Evolutionary conservation across 2,329 filamentous ascomycete species (phyloP).

Genomic region (Exophiala aquamarina): DNA sequence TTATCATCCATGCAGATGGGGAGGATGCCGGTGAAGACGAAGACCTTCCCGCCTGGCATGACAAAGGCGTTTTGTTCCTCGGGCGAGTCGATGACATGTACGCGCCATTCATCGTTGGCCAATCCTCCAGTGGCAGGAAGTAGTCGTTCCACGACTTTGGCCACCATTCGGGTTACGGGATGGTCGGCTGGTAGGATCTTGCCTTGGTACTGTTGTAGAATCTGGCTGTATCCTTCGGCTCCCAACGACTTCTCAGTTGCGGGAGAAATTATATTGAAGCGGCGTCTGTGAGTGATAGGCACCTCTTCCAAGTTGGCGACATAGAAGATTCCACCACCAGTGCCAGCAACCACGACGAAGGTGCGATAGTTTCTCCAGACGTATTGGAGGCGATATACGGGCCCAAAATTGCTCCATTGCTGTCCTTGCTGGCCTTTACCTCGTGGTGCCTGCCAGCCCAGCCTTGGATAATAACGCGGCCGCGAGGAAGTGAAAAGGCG

Average conservation of each 20-base stretch:
- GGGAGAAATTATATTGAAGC: slow-evolving; percentile 58
- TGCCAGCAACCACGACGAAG: slow-evolving; percentile 26
- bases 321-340: slow-evolving; percentile 52
- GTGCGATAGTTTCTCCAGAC: slow-evolving; percentile 27
- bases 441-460: slow-evolving; percentile 9
- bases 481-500: slow-evolving; percentile 5
- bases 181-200: slow-evolving; percentile 52
- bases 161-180: slow-evolving; percentile 49
- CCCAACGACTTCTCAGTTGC: slow-evolving; percentile 46
- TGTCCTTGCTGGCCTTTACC: slow-evolving; percentile 6
- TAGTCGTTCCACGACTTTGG: slow-evolving; percentile 53
- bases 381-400: slow-evolving; percentile 24
- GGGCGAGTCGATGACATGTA: slow-evolving; percentile 57
- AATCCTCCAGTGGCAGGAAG: slow-evolving; percentile 52
- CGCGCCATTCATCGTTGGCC: slow-evolving; percentile 51
- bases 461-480: slow-evolving; percentile 20
- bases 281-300: slow-evolving; percentile 53
- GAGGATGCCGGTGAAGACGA: slow-evolving; percentile 63
- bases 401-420: slow-evolving; percentile 26
- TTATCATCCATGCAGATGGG: slow-evolving; percentile 57
- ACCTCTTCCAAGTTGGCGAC: slow-evolving; percentile 56
- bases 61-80: slow-evolving; percentile 61
- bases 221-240: slow-evolving; percentile 46
- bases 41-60: slow-evolving; percentile 63
- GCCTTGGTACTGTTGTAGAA: slow-evolving; percentile 46